Conservation (phyloP, 495 filamentous ascomycete species). For the Polyplosphaeria fusca region DNA sequence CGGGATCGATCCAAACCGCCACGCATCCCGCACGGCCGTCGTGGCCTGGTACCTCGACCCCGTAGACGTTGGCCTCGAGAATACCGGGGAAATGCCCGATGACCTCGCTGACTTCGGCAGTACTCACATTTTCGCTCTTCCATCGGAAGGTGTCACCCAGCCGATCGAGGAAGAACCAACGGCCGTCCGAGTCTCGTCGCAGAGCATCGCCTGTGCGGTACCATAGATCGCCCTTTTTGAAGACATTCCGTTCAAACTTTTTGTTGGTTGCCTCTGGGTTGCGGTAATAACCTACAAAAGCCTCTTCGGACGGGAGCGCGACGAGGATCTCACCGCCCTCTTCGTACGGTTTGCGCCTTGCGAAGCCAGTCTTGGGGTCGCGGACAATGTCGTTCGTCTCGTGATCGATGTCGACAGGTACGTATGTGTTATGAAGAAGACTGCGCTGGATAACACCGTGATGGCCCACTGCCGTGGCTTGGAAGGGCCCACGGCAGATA, state of each 20-base stretch:
- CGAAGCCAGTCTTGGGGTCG: constrained; percentile 65
- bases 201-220: constrained; percentile 75
- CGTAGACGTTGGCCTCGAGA: constrained; percentile 76
- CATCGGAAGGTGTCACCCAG: constrained; percentile 79
- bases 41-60: constrained; percentile 60
- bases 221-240: constrained; percentile 69
- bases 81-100: constrained; percentile 65
- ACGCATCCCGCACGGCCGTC: constrained; percentile 46
- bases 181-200: constrained; percentile 60
- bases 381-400: constrained; percentile 63
- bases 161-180: constrained; percentile 75
- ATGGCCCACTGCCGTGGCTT: constrained; percentile 64
- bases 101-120: constrained; percentile 69
- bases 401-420: constrained; percentile 67
- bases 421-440: constrained; percentile 49
- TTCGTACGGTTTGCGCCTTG: constrained; percentile 58
- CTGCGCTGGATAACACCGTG: constrained; percentile 60
- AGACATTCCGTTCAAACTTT: constrained; percentile 69
- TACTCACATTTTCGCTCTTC: constrained; percentile 82
- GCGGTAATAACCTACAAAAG: constrained; percentile 66
- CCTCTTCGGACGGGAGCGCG: constrained; percentile 53
- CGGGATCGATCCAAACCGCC: constrained; percentile 40
- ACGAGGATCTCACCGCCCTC: constrained; percentile 75
- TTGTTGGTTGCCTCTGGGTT: constrained; percentile 63
- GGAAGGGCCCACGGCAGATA: constrained; percentile 50